A percentile compares a stretch with the other conserved stretches of the same genome.
phyloP scores from a whole-genome alignment of 768 basidiomycete genomes.

The Kwoniella botswanensis region DNA sequence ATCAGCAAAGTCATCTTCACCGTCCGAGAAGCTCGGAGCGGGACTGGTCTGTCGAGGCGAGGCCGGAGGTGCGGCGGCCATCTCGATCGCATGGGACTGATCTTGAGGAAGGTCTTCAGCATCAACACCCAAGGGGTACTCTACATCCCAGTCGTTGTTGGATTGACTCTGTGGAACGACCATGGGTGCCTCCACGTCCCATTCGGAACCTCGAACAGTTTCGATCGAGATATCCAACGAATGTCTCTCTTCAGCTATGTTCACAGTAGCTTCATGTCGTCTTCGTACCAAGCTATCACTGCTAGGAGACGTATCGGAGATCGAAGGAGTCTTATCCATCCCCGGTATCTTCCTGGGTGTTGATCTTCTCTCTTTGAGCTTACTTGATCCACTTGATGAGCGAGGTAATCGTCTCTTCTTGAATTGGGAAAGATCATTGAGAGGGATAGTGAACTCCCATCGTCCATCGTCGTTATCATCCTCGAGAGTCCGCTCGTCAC shows the following conservation, averaged over 20 bases:
- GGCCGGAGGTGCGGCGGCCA: neutral
- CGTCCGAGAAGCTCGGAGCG: neutral
- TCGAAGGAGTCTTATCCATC: conserved; percentile 1
- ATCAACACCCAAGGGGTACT: too few species aligned
- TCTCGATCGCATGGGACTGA: neutral
- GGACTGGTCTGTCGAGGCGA: neutral
- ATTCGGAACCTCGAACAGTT: neutral
- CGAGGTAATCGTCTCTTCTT: neutral
- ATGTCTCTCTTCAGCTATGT: neutral
- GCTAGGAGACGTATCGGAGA: neutral
- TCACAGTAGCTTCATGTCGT: too few species aligned
- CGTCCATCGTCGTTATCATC: neutral
- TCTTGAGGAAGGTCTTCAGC: neutral
- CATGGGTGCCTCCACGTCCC: too few species aligned
- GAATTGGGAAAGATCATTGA: conserved; percentile 16
- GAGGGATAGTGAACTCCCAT: conserved; percentile 18
- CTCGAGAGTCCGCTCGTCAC: neutral
- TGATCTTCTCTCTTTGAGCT: conserved; percentile 20
- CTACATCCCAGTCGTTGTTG: too few species aligned
- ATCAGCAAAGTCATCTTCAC: neutral
- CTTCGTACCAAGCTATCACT: too few species aligned
- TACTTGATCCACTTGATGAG: conserved; percentile 12
- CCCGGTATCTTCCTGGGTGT: conserved; percentile 14
- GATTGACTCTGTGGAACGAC: too few species aligned
- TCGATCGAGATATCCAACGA: neutral